phyloP scores from a whole-genome alignment of 257 asterid species.

The Anisodus tanguticus region DNA sequence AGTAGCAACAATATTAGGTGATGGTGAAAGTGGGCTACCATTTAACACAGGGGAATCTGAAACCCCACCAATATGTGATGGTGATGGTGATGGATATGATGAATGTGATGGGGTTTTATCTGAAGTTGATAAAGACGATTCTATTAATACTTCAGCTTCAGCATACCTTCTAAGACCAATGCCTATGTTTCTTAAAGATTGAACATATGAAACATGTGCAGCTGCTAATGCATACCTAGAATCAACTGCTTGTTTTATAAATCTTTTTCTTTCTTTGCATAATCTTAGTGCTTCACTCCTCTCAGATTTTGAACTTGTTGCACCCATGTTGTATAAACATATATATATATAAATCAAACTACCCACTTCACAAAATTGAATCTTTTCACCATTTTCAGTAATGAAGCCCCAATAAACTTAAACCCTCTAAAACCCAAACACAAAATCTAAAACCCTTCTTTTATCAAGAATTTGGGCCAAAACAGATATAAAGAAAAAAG shows the following conservation, averaged over 20 bases:
- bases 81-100: constrained; percentile 76
- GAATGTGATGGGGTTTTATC: constrained; percentile 78
- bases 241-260: constrained; percentile 84
- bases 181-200: constrained; percentile 83
- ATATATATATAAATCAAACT: constrained; percentile 31
- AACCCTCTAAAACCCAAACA: constrained; percentile 20
- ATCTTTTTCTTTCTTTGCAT: constrained; percentile 84
- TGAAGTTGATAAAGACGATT: constrained; percentile 58
- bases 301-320: constrained; percentile 68
- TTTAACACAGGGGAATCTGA: not conserved
- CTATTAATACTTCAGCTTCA: constrained; percentile 82
- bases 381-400: not conserved
- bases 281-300: constrained; percentile 74
- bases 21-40: constrained; percentile 79
- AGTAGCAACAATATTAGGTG: constrained; percentile 48
- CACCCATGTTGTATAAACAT: constrained; percentile 58
- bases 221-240: constrained; percentile 92
- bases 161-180: constrained; percentile 88
- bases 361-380: constrained; percentile 37
- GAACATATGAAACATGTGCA: constrained; percentile 85
- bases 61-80: constrained; percentile 58
- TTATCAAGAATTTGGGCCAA: not conserved
- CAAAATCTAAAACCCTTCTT: constrained; percentile 3
- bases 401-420: not conserved
- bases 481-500: no score